Base-by-base conservation (phyloP, 2,329 filamentous ascomycete species). In the Stenocarpella maydis region DNA sequence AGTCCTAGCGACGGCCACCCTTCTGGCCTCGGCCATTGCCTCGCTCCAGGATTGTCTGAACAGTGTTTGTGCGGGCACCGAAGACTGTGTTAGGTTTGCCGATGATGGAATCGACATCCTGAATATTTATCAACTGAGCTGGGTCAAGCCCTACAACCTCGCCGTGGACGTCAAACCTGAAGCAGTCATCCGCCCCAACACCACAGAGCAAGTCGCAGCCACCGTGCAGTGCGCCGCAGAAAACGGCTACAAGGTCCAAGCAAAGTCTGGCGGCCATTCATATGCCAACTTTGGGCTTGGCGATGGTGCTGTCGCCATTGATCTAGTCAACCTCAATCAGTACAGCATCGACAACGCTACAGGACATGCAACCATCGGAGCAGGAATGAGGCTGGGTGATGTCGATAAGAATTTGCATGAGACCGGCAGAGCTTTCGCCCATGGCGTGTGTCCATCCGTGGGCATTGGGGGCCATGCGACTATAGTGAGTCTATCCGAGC, bases 231-330 rank as follows among this genome's bases (percentile, higher is more conserved):
- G 89, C 74, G 89, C 88, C 6, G 80, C 76, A 2, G 71, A 82
- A 28, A 79, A 81, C 69, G 79, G 79, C 7, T 77, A 87, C 65
- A 85, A 86, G 72, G 87, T 91, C 0, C 88, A 91, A 74, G 85
- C 89, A 26, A 87, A 84, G 72, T 89, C 87, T 1, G 90, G 89
- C 4, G 90, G 90, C 0, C 90, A 91, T 74, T 91, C 88, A 0
- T 92, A 89, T 72, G 88, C 82, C 39, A 80, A 80, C 71, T 79
- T 76, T 70, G 78, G 78, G 14, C 37, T 70, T 24, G 70, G 68
- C 21, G 58, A 86, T 66, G 86, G 86, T 24, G 81, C 78, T 7
- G 77, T 90, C 7, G 82, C 85, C 65, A 81, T 90, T 71, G 88
- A 90, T 73, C 76, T 90, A 66, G 77, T 80, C 66, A 83, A 87